Conservation (phyloP, 75 land plant genomes). For the Sequoia sempervirens region DNA sequence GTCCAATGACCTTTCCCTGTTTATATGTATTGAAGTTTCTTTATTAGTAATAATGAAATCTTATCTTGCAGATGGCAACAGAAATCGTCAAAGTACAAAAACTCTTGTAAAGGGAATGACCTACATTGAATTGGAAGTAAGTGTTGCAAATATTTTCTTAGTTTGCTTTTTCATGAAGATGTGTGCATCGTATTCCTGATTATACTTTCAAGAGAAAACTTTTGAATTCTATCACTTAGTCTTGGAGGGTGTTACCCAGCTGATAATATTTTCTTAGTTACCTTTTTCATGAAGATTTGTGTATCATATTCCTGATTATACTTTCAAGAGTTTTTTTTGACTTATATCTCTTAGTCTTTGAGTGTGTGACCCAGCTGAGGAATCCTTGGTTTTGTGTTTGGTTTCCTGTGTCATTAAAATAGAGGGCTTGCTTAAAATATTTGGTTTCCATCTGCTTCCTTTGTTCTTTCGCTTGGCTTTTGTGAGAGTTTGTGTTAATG, state of each 20-base stretch:
- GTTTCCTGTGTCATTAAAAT: not conserved
- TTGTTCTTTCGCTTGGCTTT: not conserved
- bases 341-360: not conserved
- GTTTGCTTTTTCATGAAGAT: not conserved
- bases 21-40: not conserved
- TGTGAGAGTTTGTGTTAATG: not conserved
- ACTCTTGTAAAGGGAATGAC: slow-evolving; percentile 9
- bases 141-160: not conserved
- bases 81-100: not conserved
- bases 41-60: not conserved
- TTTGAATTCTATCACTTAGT: not conserved
- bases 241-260: not conserved
- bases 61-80: not conserved
- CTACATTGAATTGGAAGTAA: not conserved
- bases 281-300: not conserved
- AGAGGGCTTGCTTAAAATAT: not conserved
- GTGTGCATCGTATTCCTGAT: not conserved
- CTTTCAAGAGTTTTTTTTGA: not conserved
- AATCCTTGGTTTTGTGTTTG: not conserved
- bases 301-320: not conserved
- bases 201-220: not conserved
- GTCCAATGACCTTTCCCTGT: not conserved
- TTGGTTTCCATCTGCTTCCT: not conserved
- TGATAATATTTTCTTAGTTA: not conserved
- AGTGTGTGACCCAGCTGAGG: not conserved